Evolutionary conservation across 306 rosid genomes (phyloP), one percentile per base, ranked within the genome.

Genomic region (Quillaja saponaria): DNA sequence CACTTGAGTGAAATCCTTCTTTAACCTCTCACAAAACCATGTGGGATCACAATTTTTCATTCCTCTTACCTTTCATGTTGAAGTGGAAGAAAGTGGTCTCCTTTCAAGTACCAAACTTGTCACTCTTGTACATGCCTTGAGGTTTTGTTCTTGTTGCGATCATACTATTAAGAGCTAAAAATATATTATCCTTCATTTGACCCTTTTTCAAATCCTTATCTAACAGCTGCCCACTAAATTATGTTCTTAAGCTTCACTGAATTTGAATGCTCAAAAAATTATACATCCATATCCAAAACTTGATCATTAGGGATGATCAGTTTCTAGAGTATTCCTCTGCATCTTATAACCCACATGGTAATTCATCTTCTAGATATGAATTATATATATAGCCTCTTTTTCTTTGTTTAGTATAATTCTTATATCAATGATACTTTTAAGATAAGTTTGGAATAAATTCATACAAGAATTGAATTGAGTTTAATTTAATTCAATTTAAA

Each of bases 61-160:
- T 35, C 37, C 1, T 4, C 25, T 54, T 4, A 13, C 19, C 49
- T 55, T 48, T 16, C 45, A 13, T 47, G 41, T 16, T 3, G 57
- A 48, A 14, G 59, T 39, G 16, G 42, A 28, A 34, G 44, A 38
- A 45, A 71, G 45, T 66, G 19, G 61, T 40, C 12, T 3, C 25
- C 38, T 58, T 49, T 38, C 13, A 38, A 59, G 63, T 9, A 65
- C 62, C 58, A 51, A 25, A 57, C 31, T 9, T 33, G 60, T 33
- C 25, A 28, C 66, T 31, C 16, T 17, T 55, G 50, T 50, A 67
- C 72, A 58, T 42, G 39, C 13, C 41, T 18, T 11, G 13, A 6
- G 10, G 37, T 63, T 71, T 40, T 49, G 19, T 39, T 58, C 17
- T 46, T 46, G 50, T 18, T 63, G 46, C 34, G 0, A n/a, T 60